phyloP scores from a whole-genome alignment of 2,329 filamentous ascomycete genomes.

The Plenodomus lindquistii region DNA sequence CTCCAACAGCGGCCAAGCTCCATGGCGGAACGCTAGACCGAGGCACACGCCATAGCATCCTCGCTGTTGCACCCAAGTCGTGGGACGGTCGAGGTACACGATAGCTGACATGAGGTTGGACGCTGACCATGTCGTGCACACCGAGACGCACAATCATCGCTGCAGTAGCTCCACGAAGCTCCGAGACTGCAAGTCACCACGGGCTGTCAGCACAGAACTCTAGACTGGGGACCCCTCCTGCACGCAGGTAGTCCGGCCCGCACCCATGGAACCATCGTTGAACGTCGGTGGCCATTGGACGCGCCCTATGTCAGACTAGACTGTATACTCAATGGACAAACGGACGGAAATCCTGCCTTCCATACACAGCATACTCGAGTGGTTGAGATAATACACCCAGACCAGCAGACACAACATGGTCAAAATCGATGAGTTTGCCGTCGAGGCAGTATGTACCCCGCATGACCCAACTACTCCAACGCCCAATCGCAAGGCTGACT shows the following conservation, averaged over 20 bases:
- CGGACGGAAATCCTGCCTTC: background rate
- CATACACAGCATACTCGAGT: background rate
- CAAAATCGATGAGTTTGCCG: slow-evolving; percentile 65
- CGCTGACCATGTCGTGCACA: background rate
- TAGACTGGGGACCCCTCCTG: background rate
- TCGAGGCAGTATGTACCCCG: slow-evolving; percentile 64
- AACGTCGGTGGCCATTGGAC: background rate
- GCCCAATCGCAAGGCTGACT: slow-evolving; percentile 14
- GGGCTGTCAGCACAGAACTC: background rate
- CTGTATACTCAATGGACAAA: background rate
- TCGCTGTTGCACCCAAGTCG: background rate
- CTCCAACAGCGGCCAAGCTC: slow-evolving; percentile 15
- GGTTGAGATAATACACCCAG: too few relatives aligned
- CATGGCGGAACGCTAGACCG: slow-evolving; percentile 16
- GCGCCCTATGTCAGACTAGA: slow-evolving; percentile 24
- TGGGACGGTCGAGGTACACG: background rate
- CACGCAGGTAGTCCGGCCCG: slow-evolving; percentile 7
- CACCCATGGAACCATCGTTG: slow-evolving; percentile 8
- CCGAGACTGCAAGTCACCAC: background rate
- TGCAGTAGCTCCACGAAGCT: background rate
- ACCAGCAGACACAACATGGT: slow-evolving; percentile 52
- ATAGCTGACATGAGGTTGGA: background rate
- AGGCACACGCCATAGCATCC: slow-evolving; percentile 16
- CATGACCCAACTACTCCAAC: slow-evolving; percentile 12
- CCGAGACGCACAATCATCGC: background rate